These are phyloP conservation scores for Starmerella floricola DNA, from an alignment of 805 yeast species.

Conservation along the genomic window DNA sequence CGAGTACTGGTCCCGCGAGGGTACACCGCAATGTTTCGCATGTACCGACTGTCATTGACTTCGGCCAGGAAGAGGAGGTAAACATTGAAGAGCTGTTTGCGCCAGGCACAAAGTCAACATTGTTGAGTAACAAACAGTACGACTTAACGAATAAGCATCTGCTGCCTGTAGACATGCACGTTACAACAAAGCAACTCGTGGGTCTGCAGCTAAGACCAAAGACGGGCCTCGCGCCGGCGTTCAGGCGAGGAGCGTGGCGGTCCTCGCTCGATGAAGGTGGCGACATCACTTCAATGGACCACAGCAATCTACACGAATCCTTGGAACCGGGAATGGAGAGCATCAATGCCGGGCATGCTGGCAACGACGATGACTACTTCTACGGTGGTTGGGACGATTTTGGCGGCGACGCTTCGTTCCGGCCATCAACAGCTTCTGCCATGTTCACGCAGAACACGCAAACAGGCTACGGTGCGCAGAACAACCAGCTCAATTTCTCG, in stretches of 20 bases:
- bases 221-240: conserved; percentile 20
- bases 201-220: conserved; percentile 57
- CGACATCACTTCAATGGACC: neutral
- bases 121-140: conserved; percentile 30
- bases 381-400: conserved; percentile 14
- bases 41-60: conserved; percentile 35
- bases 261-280: neutral
- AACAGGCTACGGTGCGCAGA: neutral
- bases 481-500: conserved; percentile 42
- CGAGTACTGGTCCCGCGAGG: neutral
- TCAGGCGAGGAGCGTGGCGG: conserved; percentile 9
- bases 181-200: conserved; percentile 55
- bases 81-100: conserved; percentile 4
- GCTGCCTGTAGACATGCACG: conserved; percentile 63
- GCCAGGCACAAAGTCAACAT: conserved; percentile 27
- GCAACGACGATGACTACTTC: conserved; percentile 8
- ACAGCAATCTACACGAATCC: neutral
- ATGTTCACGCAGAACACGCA: conserved; percentile 9
- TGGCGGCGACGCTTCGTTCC: neutral
- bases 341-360: neutral
- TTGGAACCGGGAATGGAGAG: neutral
- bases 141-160: conserved; percentile 36
- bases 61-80: conserved; percentile 20
- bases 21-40: conserved; percentile 5
- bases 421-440: conserved; percentile 16